Base-by-base conservation (phyloP, 192 early-diverging fungal genomes). In the Spizellomyces sp. region DNA sequence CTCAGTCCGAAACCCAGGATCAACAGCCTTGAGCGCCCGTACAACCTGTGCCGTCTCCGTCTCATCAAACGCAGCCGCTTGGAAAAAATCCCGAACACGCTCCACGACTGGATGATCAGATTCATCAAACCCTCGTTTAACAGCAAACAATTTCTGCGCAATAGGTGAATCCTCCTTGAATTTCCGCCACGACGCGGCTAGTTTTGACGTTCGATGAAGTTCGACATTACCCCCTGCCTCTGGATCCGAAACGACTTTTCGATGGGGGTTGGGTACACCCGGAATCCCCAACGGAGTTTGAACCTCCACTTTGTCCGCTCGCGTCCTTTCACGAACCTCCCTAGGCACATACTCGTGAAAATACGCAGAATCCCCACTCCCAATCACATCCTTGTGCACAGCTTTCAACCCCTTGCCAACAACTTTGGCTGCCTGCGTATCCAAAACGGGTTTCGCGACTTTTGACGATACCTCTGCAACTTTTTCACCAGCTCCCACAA, bases 31-130 rank as follows among this genome's bases (percentile, higher is more conserved):
- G 74, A 99, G 87, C 46, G 89, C 90, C 15, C 86, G 81, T 67
- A 98, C 87, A n/a, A 94, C 93, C 69, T 91, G 81, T 9, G 94
- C 93, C 69, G 92, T 90, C 86, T 99, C 96, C 21, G 93, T 93
- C 78, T 99, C 98, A 56, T 95, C 91, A 70, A 95, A 91, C 65
- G 91, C 83, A 7, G 93, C 90, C 55, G 67, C 81, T 79, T 86
- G 90, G 81, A 90, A 91, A 6, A 88, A 80, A 55, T 92, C 89
- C 27, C 91, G 81, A 67, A 94, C 80, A 67, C 88, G 81, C 71
- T 95, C 93, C 21, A 98, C 79, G 14, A 95, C 80, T 0, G 93
- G 79, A 77, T 95, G 93, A 70, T 97, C 94, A 76, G 89, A 91
- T 78, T 99, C 96, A 55, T 95, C 91, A 75, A 95, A 90, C 67